These are phyloP conservation scores for Taphrina wiesneri DNA, from an alignment of 1,139 yeast genomes.

Conservation along the genomic window DNA sequence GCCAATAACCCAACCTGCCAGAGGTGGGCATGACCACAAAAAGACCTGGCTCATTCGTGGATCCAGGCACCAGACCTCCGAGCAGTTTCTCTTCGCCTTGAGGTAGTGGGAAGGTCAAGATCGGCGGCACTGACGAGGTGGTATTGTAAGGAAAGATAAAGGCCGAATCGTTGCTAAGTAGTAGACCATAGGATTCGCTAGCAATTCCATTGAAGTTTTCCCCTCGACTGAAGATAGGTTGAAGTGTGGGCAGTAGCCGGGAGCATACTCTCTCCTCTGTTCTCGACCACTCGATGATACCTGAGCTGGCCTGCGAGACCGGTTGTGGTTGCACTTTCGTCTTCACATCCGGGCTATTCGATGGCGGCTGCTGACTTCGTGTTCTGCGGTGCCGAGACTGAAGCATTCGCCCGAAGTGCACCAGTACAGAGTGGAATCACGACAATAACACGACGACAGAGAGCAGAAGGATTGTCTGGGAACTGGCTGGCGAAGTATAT, in stretches of 20 bases:
- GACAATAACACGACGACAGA: not conserved
- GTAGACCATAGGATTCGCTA: conserved; percentile 29
- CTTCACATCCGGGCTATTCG: not conserved
- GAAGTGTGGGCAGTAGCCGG: conserved; percentile 61
- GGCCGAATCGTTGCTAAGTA: conserved; percentile 43
- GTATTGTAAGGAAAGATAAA: conserved; percentile 72
- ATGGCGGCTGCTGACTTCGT: not conserved
- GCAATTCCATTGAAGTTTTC: conserved; percentile 29
- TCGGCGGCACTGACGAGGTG: conserved; percentile 60
- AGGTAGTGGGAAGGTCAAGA: conserved; percentile 50
- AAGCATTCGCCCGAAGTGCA: conserved; percentile 1
- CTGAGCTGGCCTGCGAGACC: conserved; percentile 31
- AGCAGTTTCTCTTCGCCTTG: conserved; percentile 49
- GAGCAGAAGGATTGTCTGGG: not conserved
- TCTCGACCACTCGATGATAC: conserved; percentile 58
- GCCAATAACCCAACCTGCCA: conserved; percentile 27
- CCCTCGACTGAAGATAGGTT: conserved; percentile 43
- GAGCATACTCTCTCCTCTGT: conserved; percentile 62
- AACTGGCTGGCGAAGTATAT: not conserved
- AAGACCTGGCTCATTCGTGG: conserved; percentile 69
- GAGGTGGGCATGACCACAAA: conserved; percentile 58
- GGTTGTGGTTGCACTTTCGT: not conserved
- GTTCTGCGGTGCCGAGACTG: conserved; percentile 8
- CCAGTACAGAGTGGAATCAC: not conserved
- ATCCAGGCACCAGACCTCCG: conserved; percentile 65